Conservation (phyloP, 208 protist genomes). For the Leishmania amazonensis region DNA sequence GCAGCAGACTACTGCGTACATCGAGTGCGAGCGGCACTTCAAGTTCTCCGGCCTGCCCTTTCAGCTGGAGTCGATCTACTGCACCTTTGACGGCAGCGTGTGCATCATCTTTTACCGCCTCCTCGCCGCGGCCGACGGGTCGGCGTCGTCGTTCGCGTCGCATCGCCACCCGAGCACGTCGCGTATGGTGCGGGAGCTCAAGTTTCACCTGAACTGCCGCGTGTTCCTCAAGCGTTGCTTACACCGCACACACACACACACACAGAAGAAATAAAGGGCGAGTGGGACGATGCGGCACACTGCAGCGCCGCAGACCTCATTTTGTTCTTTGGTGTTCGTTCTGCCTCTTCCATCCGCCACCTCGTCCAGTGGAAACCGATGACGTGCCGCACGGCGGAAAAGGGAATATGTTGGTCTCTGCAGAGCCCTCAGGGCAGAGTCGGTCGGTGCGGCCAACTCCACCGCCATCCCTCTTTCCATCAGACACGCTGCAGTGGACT, state of each 20-base stretch:
- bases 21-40: slow-evolving; percentile 63
- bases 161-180: slow-evolving; percentile 40
- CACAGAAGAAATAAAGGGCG: not conserved
- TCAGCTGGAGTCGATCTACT: slow-evolving; percentile 56
- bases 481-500: not conserved
- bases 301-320: not conserved
- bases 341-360: not conserved
- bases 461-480: not conserved
- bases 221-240: slow-evolving; percentile 40
- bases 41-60: slow-evolving; percentile 67
- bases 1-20: slow-evolving; percentile 35
- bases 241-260: not conserved
- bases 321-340: not conserved
- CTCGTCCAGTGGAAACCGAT: not conserved
- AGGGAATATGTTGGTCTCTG: not conserved
- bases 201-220: slow-evolving; percentile 52
- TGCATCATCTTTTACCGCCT: slow-evolving; percentile 65
- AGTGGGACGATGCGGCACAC: not conserved
- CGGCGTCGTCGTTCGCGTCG: not conserved
- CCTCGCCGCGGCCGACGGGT: slow-evolving; percentile 8
- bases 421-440: not conserved
- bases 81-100: slow-evolving; percentile 57
- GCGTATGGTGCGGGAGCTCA: slow-evolving; percentile 51
- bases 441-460: not conserved
- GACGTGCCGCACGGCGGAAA: not conserved